Evolutionary conservation across 2,329 filamentous ascomycete genomes (phyloP).

Genomic region (Pyricularia pennisetigena): DNA sequence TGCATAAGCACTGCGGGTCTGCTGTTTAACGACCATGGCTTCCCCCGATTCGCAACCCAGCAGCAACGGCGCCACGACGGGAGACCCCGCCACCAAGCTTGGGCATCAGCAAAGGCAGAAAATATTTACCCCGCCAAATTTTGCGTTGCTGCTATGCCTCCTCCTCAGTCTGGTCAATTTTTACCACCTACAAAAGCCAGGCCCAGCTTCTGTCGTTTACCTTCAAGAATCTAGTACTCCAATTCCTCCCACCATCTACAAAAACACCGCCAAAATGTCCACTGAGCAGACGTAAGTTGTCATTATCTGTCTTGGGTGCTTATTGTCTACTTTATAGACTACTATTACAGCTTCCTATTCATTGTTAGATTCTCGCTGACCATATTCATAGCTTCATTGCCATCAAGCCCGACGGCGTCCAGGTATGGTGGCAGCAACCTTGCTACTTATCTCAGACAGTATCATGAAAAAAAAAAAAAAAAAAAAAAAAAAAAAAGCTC

Average conservation of each 20-base stretch:
- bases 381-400: constrained; percentile 78
- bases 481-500: constrained; percentile 2
- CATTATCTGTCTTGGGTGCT: not conserved
- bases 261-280: constrained; percentile 48
- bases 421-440: constrained; percentile 56
- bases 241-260: constrained; percentile 8
- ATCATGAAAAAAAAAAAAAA: not conserved
- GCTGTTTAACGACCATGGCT: not conserved
- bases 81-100: constrained; percentile 1
- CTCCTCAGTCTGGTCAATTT: constrained; percentile 3
- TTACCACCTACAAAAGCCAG: not conserved
- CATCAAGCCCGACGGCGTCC: constrained; percentile 99
- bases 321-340: not conserved
- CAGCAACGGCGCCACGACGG: not conserved
- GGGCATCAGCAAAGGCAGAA: constrained; percentile 13
- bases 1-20: not conserved
- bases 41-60: not conserved
- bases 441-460: too few relatives aligned
- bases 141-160: constrained; percentile 6
- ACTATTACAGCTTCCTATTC: not conserved
- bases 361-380: constrained; percentile 7
- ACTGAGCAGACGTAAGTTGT: constrained; percentile 74
- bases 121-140: constrained; percentile 29
- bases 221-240: constrained; percentile 8
- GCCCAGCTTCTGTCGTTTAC: constrained; percentile 9